Base-by-base conservation (phyloP, 2,329 filamentous ascomycete species). In the Diaporthe nobilis region DNA sequence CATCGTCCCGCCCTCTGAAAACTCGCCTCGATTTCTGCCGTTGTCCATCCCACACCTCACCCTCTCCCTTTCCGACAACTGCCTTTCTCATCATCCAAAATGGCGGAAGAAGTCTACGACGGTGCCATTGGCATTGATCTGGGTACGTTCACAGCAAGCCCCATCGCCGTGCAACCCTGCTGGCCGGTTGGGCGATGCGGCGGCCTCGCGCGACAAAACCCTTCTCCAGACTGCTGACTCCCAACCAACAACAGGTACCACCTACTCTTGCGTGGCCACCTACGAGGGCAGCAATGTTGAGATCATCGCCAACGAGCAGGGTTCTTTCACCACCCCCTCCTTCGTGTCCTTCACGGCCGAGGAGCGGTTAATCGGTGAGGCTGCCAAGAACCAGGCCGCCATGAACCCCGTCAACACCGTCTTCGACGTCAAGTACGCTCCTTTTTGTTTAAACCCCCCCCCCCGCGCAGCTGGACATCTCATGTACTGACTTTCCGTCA, bases 111-210 rank as follows among this genome's bases (percentile, higher is more conserved):
- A 93, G 93, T 97, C 84, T 99, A 98, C 88, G 97, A 99, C 87
- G 97, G 97, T 94, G 97, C 97, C 92, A 95, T 98, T 90, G 97
- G 97, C 93, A 99, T 99, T 90, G 97, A 99, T 93, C 92, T 99
- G 90, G 97, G 96, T 98, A 90, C 84, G 93, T 89, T 72, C 55
- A 47, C n/a, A 28, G 63, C 67, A 57, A 60, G 28, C 25, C 17
- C 53, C 34, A 2, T 34, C 47, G 55, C n/a, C 49, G 63, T 47
- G 55, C 44, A 39, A 20, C n/a, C 12, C 15, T 39, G 12, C 51
- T 20, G 47, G 28, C 22, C 65, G 17, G 7, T 42, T 17, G 17
- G 37, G 15, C 17, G 67, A 72, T 13, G 22, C 20, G 51, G 63
- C 71, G 55, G 51, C 74, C 34, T 61, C 70, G 74, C 72, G 63